phyloP scores from a whole-genome alignment of 805 yeast species.

The Lachancea mirantina region DNA sequence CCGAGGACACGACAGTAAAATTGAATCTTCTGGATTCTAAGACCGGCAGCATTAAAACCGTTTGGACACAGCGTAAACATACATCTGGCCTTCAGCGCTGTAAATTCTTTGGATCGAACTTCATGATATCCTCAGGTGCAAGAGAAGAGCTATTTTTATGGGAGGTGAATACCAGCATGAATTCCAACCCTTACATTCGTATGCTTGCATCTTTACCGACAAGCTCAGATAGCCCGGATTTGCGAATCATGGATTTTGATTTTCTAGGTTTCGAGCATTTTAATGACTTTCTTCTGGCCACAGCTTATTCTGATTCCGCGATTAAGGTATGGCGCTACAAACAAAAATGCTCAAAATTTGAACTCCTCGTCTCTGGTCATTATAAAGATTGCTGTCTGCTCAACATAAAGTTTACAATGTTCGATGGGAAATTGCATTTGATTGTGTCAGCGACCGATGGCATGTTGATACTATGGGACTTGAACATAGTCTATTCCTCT shows the following conservation, averaged over 20 bases:
- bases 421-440: constrained; percentile 30
- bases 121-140: constrained; percentile 59
- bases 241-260: constrained; percentile 84
- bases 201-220: constrained; percentile 51
- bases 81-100: constrained; percentile 82
- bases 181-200: constrained; percentile 38
- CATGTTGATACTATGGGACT: constrained; percentile 52
- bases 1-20: constrained; percentile 80
- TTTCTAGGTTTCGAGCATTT: constrained; percentile 34
- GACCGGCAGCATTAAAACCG: constrained; percentile 39
- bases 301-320: constrained; percentile 82
- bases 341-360: constrained; percentile 33
- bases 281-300: constrained; percentile 35
- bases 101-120: constrained; percentile 46
- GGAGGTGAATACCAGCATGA: constrained; percentile 42
- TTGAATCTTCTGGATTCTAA: constrained; percentile 36
- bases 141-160: constrained; percentile 85
- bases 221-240: constrained; percentile 58
- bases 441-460: constrained; percentile 82
- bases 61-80: constrained; percentile 69
- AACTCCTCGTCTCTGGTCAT: constrained; percentile 37
- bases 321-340: constrained; percentile 59
- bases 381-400: constrained; percentile 76
- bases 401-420: constrained; percentile 43
- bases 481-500: constrained; percentile 15